These are phyloP conservation scores for Mucuna pruriens DNA, from an alignment of 306 rosid genomes.

Conservation along the genomic window DNA sequence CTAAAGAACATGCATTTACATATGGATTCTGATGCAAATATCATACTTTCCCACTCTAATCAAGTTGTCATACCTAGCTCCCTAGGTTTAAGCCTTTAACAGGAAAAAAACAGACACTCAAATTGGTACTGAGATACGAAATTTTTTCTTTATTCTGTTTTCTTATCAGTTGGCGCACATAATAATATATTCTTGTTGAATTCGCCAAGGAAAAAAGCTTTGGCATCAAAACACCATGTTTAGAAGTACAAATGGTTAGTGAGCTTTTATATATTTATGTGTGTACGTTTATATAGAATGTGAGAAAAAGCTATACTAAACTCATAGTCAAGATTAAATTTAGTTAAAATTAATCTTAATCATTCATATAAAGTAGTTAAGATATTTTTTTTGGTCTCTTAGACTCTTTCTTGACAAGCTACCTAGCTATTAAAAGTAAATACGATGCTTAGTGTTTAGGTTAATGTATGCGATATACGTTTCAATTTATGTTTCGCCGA, in stretches of 20 bases:
- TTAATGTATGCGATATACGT: background rate
- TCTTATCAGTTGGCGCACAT: slow-evolving; percentile 34
- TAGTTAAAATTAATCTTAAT: background rate
- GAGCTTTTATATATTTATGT: background rate
- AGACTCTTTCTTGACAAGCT: background rate
- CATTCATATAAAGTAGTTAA: background rate
- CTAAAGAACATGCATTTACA: slow-evolving; percentile 44
- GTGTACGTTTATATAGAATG: background rate
- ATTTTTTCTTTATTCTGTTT: slow-evolving; percentile 1
- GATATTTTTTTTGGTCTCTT: background rate
- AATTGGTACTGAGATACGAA: slow-evolving; percentile 31
- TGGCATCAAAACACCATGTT: slow-evolving; percentile 11
- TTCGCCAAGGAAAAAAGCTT: slow-evolving; percentile 8
- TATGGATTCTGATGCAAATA: slow-evolving; percentile 71
- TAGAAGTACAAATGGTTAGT: slow-evolving; percentile 31
- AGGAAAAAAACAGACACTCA: background rate
- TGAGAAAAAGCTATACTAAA: background rate
- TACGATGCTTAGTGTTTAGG: background rate
- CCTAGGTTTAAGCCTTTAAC: slow-evolving; percentile 35
- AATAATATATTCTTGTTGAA: background rate
- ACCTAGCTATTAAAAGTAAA: background rate
- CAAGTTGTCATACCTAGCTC: slow-evolving; percentile 37
- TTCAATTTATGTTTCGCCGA: background rate
- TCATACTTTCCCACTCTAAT: slow-evolving; percentile 41
- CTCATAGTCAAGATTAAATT: background rate